Conservation (phyloP, 805 yeast species). For the Ogataea chonburiensis region DNA sequence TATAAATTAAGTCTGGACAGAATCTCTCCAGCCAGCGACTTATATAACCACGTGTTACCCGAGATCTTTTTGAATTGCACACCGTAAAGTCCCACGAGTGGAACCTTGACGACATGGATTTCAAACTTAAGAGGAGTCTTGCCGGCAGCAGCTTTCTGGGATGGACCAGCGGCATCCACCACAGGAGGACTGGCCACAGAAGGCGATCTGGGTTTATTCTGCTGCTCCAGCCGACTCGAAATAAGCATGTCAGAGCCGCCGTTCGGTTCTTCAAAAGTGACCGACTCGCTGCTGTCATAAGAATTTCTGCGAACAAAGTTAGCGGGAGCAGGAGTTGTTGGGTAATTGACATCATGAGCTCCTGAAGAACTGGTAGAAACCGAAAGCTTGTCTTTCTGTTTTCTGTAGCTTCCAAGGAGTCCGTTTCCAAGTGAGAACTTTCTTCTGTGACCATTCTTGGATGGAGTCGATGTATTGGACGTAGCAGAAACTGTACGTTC, state of each 20-base stretch:
- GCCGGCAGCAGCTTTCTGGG: slow-evolving; percentile 18
- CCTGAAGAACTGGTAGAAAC: slow-evolving; percentile 31
- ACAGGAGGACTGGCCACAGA: slow-evolving; percentile 10
- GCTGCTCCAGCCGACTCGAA: slow-evolving; percentile 57
- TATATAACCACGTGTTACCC: slow-evolving; percentile 95
- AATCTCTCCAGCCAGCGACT: slow-evolving; percentile 83
- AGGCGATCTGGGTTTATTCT: slow-evolving; percentile 25
- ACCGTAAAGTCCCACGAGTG: slow-evolving; percentile 86
- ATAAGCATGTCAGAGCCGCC: slow-evolving; percentile 61
- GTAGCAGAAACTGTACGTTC: slow-evolving; percentile 20
- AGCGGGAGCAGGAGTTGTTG: slow-evolving; percentile 40
- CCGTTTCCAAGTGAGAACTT: slow-evolving; percentile 64
- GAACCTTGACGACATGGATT: slow-evolving; percentile 88
- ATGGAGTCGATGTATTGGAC: slow-evolving; percentile 35
- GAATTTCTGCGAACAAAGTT: slow-evolving; percentile 36
- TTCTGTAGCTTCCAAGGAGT: slow-evolving; percentile 50
- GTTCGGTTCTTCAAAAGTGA: slow-evolving; percentile 51
- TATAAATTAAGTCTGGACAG: slow-evolving; percentile 67
- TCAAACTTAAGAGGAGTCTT: slow-evolving; percentile 81
- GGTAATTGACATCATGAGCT: slow-evolving; percentile 48
- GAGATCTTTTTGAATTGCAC: slow-evolving; percentile 90
- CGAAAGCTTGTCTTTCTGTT: slow-evolving; percentile 44
- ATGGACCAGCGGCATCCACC: slow-evolving; percentile 8
- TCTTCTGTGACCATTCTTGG: slow-evolving; percentile 49
- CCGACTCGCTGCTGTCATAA: slow-evolving; percentile 58